A percentile compares a stretch with the other conserved stretches of the same genome.
phyloP scores from a whole-genome alignment of 2,329 filamentous ascomycete genomes.

The Xylaria sp. region DNA sequence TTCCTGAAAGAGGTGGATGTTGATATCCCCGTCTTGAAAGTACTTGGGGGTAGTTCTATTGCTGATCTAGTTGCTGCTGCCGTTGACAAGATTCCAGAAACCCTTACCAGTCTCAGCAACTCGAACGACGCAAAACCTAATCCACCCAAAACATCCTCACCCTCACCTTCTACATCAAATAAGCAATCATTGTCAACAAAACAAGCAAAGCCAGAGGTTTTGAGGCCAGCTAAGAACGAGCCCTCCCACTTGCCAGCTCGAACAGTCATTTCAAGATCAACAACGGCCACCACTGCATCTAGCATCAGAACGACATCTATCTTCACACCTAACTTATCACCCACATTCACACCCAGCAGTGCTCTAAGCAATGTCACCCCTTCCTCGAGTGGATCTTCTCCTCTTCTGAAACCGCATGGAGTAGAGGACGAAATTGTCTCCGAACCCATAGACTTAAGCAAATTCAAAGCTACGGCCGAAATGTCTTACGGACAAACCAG shows the following conservation, averaged over 20 bases:
- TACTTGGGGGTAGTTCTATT: conserved; percentile 23
- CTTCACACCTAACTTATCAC: neutral
- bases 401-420: neutral
- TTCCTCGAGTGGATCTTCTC: conserved; percentile 1
- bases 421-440: neutral
- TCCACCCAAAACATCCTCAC: neutral
- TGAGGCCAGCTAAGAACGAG: neutral
- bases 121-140: neutral
- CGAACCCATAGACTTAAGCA: too few relatives aligned
- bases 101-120: neutral
- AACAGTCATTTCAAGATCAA: neutral
- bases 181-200: neutral
- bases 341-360: neutral
- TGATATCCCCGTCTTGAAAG: conserved; percentile 28
- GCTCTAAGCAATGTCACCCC: neutral
- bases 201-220: neutral
- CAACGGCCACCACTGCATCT: neutral
- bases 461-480: neutral
- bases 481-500: conserved; percentile 6
- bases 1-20: conserved; percentile 22
- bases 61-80: neutral
- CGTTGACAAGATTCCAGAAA: conserved; percentile 9
- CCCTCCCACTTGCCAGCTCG: neutral
- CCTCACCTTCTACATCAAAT: neutral
- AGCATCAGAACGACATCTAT: neutral